Conservation (phyloP, 352 stramenopile species). For the Phytophthora citrophthora region DNA sequence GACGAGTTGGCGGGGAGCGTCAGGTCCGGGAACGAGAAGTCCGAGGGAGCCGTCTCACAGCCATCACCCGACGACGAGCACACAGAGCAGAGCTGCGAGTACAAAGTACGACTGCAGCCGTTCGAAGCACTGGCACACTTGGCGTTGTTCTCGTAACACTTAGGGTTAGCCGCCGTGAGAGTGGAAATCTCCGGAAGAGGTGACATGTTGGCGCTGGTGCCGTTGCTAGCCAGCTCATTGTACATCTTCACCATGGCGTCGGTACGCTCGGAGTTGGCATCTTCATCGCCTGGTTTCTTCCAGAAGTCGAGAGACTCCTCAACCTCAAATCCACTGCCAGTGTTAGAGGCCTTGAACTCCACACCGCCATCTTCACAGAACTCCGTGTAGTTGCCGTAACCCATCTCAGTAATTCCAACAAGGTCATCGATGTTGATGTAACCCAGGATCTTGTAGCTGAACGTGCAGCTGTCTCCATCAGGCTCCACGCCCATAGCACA, state of each 20-base stretch:
- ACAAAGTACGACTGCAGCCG: slow-evolving; percentile 67
- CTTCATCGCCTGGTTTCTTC: slow-evolving; percentile 46
- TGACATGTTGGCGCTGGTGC: slow-evolving; percentile 47
- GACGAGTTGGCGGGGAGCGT: slow-evolving; percentile 31
- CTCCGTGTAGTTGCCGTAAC: slow-evolving; percentile 61
- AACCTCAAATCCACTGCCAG: slow-evolving; percentile 34
- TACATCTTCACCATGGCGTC: slow-evolving; percentile 57
- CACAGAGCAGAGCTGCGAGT: slow-evolving; percentile 68
- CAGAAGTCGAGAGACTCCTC: slow-evolving; percentile 67
- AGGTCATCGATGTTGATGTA: slow-evolving; percentile 68
- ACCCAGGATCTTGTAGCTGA: slow-evolving; percentile 68
- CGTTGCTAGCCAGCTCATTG: slow-evolving; percentile 44
- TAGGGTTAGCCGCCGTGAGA: slow-evolving; percentile 56
- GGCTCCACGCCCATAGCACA: slow-evolving; percentile 49
- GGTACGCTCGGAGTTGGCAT: slow-evolving; percentile 53
- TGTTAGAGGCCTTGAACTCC: slow-evolving; percentile 56
- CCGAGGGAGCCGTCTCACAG: slow-evolving; percentile 43
- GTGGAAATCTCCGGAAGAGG: slow-evolving; percentile 46
- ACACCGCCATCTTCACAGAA: slow-evolving; percentile 65
- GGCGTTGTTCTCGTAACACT: slow-evolving; percentile 71
- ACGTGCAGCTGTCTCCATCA: slow-evolving; percentile 66
- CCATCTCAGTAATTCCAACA: slow-evolving; percentile 68
- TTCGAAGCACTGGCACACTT: slow-evolving; percentile 46
- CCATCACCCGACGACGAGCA: slow-evolving; percentile 41
- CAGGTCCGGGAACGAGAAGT: slow-evolving; percentile 58